Conservation (phyloP, 2,329 filamentous ascomycete genomes). For the Lomentospora prolificans region DNA sequence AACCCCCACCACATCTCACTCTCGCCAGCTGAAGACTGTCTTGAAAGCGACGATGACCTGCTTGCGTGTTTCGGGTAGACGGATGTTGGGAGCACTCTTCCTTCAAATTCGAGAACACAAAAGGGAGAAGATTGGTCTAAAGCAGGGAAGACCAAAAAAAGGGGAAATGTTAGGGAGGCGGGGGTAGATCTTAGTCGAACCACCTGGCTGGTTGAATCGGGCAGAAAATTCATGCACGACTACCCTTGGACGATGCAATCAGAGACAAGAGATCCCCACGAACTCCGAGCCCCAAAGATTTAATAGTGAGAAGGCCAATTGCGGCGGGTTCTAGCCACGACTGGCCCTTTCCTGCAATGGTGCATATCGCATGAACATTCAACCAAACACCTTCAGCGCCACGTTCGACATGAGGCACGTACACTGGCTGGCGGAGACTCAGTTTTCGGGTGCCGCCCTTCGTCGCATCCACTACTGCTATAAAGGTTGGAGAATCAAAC, state of each 20-base stretch:
- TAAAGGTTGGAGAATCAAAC: too few species aligned
- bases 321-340: background rate
- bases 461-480: too few species aligned
- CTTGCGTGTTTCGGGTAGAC: too few species aligned
- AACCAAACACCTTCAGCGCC: too few species aligned
- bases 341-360: background rate
- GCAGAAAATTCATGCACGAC: conserved; percentile 2
- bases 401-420: too few species aligned
- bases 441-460: too few species aligned
- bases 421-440: too few species aligned
- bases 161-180: background rate
- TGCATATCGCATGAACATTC: background rate
- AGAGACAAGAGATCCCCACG: background rate
- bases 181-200: background rate
- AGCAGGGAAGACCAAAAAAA: background rate
- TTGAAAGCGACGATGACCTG: too few species aligned
- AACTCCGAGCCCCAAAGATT: background rate
- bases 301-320: background rate
- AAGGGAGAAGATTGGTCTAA: background rate
- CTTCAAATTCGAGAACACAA: too few species aligned
- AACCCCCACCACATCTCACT: background rate
- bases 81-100: too few species aligned
- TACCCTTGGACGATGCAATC: conserved; percentile 2
- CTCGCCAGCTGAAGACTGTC: too few species aligned
- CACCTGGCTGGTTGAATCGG: background rate